A percentile compares a stretch with the other conserved stretches of the same genome.
phyloP scores from a whole-genome alignment of 139 green algal species.

The Chlorella sp. region DNA sequence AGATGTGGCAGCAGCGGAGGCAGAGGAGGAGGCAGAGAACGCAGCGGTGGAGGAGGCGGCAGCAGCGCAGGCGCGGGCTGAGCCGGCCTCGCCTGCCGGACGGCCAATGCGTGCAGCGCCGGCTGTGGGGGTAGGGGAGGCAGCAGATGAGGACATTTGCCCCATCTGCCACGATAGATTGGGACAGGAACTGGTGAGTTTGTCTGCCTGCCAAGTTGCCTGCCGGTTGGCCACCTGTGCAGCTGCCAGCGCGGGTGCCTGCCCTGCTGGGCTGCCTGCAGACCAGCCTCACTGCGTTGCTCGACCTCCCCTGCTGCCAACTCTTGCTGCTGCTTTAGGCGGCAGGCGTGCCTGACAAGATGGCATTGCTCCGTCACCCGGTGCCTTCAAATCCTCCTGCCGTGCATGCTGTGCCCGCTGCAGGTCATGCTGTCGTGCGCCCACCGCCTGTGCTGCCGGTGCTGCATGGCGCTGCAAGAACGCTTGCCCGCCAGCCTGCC shows the following conservation, averaged over 20 bases:
- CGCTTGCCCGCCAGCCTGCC: slow-evolving; percentile 9
- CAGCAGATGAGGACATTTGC: slow-evolving; percentile 55
- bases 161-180: slow-evolving; percentile 79
- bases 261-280: background rate
- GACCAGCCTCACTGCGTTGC: no score
- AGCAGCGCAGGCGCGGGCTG: background rate
- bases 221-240: slow-evolving; percentile 47
- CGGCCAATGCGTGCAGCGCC: background rate
- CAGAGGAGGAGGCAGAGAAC: background rate
- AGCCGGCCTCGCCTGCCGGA: background rate
- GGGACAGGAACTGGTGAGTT: slow-evolving; percentile 58
- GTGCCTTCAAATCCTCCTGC: no score
- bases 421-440: slow-evolving; percentile 76
- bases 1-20: background rate
- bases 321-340: no score
- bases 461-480: slow-evolving; percentile 64
- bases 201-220: slow-evolving; percentile 51
- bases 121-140: background rate
- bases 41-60: background rate
- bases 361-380: no score
- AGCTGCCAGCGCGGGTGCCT: background rate
- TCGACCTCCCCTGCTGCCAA: no score
- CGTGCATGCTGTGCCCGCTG: background rate
- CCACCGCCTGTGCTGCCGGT: slow-evolving; percentile 75
- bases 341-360: no score